Percentiles rank a stretch among this genome's conserved stretches.
phyloP scores from a whole-genome alignment of 2,329 filamentous ascomycete genomes.

The Plectosphaerella plurivora region DNA sequence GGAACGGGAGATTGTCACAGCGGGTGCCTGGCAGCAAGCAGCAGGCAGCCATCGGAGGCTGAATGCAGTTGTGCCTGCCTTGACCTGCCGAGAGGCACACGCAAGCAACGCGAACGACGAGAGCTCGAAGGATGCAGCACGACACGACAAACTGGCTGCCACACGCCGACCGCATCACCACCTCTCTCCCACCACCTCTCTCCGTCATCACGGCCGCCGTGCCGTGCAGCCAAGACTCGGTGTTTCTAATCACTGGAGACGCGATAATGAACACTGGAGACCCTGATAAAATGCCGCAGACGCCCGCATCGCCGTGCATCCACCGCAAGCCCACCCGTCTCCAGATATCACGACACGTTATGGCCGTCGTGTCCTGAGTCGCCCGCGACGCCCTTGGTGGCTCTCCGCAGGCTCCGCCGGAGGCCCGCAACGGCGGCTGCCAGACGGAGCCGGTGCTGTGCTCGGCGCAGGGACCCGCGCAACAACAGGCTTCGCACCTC shows the following conservation, averaged over 20 bases:
- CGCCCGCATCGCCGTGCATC: slow-evolving; percentile 19
- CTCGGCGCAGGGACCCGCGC: too few relatives aligned
- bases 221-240: background rate
- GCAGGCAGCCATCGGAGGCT: background rate
- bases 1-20: background rate
- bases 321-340: slow-evolving; percentile 8
- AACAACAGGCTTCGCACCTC: too few relatives aligned
- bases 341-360: background rate
- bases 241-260: slow-evolving; percentile 13
- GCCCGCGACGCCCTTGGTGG: background rate
- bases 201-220: background rate
- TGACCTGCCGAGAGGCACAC: too few relatives aligned
- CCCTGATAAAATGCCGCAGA: slow-evolving; percentile 23
- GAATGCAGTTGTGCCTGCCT: too few relatives aligned
- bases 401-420: background rate
- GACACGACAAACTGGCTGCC: too few relatives aligned
- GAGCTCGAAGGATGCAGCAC: too few relatives aligned
- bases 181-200: background rate
- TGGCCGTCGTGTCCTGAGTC: background rate
- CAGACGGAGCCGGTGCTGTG: background rate
- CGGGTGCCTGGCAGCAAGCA: background rate
- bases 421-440: background rate
- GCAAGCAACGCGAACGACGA: too few relatives aligned
- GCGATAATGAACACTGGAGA: slow-evolving; percentile 21
- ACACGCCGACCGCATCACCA: too few relatives aligned